These are phyloP conservation scores for Tetrahymena malaccensis DNA, from an alignment of 73 alveolate species.

Conservation along the genomic window DNA sequence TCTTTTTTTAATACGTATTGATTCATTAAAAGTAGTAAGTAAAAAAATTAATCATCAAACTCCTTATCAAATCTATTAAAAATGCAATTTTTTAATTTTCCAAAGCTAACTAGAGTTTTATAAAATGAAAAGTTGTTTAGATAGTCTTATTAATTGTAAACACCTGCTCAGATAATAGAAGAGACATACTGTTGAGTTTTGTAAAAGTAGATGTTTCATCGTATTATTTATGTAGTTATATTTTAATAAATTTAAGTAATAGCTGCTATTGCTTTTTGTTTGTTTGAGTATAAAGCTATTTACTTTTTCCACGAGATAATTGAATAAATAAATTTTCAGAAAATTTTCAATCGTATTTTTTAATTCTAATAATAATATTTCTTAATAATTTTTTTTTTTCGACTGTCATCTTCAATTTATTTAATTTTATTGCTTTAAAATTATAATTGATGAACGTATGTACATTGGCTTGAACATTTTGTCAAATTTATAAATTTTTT, in stretches of 20 bases:
- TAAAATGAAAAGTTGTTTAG: too few relatives aligned
- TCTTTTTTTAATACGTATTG: not conserved
- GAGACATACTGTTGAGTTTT: not conserved
- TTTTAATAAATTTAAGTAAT: not conserved
- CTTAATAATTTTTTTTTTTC: not conserved
- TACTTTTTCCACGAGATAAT: not conserved
- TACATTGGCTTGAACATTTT: not conserved
- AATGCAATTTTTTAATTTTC: too few relatives aligned
- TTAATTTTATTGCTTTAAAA: not conserved
- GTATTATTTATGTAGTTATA: too few relatives aligned
- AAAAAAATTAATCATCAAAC: not conserved
- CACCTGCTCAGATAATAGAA: not conserved
- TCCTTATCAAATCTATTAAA: not conserved
- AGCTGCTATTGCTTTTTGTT: not conserved
- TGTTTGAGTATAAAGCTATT: too few relatives aligned
- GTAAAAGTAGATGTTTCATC: not conserved
- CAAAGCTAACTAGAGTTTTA: too few relatives aligned
- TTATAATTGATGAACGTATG: too few relatives aligned
- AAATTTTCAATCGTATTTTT: too few relatives aligned
- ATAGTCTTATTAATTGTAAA: too few relatives aligned
- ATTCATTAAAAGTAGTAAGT: not conserved
- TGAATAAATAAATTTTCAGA: not conserved
- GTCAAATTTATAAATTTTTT: not conserved
- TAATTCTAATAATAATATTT: not conserved
- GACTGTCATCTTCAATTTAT: not conserved